These are phyloP conservation scores for Beauveria australis DNA, from an alignment of 2,329 filamentous ascomycete genomes.

Conservation along the genomic window DNA sequence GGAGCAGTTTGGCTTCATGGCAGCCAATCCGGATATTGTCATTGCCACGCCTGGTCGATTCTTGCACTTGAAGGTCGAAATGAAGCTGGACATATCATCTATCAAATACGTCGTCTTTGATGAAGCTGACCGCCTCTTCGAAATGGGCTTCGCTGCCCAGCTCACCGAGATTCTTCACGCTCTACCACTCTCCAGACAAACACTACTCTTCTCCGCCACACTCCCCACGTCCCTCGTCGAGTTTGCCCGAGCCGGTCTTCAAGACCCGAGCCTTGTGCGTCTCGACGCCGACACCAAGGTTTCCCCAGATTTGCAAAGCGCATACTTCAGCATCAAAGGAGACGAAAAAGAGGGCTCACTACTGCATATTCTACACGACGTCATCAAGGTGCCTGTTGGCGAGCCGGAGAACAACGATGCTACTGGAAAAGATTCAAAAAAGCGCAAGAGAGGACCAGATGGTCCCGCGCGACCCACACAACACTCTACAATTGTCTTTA, in stretches of 20 bases:
- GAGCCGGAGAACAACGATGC: constrained; percentile 45
- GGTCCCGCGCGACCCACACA: constrained; percentile 62
- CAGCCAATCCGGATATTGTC: constrained; percentile 90
- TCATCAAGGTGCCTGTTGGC: constrained; percentile 82
- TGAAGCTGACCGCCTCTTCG: constrained; percentile 92
- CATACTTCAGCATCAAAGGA: constrained; percentile 88
- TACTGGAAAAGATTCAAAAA: constrained; percentile 48
- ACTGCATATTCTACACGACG: constrained; percentile 77
- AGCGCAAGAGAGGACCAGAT: constrained; percentile 57
- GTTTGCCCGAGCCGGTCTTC: constrained; percentile 85
- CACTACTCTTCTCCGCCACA: constrained; percentile 89
- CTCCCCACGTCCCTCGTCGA: constrained; percentile 90
- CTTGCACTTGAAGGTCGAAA: constrained; percentile 93
- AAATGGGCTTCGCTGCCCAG: constrained; percentile 96
- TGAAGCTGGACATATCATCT: constrained; percentile 83
- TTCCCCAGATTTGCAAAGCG: constrained; percentile 89
- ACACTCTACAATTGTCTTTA: constrained; percentile 91
- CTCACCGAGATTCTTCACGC: constrained; percentile 88
- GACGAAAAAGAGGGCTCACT: constrained; percentile 90
- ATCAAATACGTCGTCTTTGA: constrained; percentile 95
- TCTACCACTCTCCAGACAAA: constrained; percentile 76
- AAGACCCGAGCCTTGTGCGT: constrained; percentile 84
- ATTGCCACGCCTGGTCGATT: constrained; percentile 97
- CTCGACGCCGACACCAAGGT: constrained; percentile 93
- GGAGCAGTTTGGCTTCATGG: constrained; percentile 90